Percentiles rank a stretch among this genome's conserved stretches.
Evolutionary conservation across 176 grass and related monocot species (phyloP).

Genomic region (Carex littledalei): DNA sequence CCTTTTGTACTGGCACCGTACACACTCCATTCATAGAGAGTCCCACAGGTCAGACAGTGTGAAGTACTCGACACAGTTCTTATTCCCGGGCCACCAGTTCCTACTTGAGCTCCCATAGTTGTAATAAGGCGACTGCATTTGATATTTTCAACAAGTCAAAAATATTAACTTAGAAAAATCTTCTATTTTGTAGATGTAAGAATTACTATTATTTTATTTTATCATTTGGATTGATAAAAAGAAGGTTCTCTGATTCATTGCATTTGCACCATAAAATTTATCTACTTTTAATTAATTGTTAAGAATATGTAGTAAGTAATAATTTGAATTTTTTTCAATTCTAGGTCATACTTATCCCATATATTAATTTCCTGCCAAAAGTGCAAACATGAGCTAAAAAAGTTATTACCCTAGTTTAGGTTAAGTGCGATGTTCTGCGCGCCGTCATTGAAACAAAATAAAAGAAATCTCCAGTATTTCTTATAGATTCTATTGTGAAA

Average conservation of each 20-base stretch:
- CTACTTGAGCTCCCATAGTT: conserved; percentile 18
- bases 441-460: background rate
- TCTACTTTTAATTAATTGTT: background rate
- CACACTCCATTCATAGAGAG: conserved; percentile 68
- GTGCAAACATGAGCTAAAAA: background rate
- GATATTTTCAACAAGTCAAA: conserved; percentile 2
- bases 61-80: conserved; percentile 54
- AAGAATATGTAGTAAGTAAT: background rate
- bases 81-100: conserved; percentile 15
- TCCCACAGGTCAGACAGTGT: conserved; percentile 67
- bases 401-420: background rate
- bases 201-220: background rate
- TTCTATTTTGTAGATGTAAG: background rate
- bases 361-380: background rate
- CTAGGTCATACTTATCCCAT: background rate
- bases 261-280: background rate
- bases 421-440: background rate
- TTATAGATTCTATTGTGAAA: background rate
- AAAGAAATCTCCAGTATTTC: background rate
- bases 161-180: background rate
- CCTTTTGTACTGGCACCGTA: conserved; percentile 66
- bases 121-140: conserved; percentile 35
- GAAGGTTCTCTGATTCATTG: background rate
- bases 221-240: background rate
- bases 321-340: background rate